Percentiles rank a stretch among this genome's conserved stretches.
Conservation (phyloP, 192 early-diverging fungal genomes). For the Nowakowskiella sp. region DNA sequence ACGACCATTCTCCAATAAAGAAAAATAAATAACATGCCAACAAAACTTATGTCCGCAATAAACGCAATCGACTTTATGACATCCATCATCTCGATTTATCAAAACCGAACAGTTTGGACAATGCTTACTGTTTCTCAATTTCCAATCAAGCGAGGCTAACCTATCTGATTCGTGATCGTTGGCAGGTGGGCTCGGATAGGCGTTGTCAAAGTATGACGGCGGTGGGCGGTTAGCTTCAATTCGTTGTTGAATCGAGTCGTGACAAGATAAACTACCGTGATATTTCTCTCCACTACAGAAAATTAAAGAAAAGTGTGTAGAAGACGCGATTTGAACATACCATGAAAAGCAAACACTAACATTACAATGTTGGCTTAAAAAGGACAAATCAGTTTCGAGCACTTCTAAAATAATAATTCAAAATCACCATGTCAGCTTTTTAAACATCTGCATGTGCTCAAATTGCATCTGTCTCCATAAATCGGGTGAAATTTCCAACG, state of each 20-base stretch:
- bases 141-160: conserved; percentile 40
- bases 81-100: conserved; percentile 63
- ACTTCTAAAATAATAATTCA: no score
- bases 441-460: conserved; percentile 12
- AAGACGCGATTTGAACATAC: conserved; percentile 3
- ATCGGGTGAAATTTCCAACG: conserved; percentile 7
- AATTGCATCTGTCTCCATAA: conserved; percentile 17
- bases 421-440: conserved; percentile 6
- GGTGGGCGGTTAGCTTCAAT: conserved; percentile 8
- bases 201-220: no score
- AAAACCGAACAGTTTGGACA: conserved; percentile 59
- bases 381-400: no score
- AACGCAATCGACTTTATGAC: conserved; percentile 62
- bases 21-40: conserved; percentile 24
- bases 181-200: no score
- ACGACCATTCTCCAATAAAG: neutral
- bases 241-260: conserved; percentile 5
- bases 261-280: conserved; percentile 9
- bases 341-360: conserved; percentile 11
- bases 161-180: conserved; percentile 18
- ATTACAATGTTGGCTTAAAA: conserved; percentile 6
- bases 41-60: conserved; percentile 59
- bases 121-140: conserved; percentile 41
- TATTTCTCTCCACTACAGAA: conserved; percentile 1
- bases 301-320: neutral